Evolutionary conservation across 345 rosid genomes (phyloP).

Genomic region (Citropsis articulata): DNA sequence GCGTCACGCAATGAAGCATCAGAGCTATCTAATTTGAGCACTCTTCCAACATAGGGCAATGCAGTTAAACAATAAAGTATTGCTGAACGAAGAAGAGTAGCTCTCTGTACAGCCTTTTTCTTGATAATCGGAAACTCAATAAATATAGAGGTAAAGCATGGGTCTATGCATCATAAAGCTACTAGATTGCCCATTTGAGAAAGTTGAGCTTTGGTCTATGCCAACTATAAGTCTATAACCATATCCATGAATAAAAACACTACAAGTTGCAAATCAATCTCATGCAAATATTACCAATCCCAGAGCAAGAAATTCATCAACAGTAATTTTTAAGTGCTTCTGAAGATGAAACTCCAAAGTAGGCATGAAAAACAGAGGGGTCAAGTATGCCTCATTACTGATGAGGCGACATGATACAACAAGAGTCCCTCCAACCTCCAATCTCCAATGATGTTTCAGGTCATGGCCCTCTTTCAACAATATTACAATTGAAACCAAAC

Average conservation of each 20-base stretch:
- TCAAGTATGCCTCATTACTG: not conserved
- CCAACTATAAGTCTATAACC: not conserved
- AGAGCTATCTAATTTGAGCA: not conserved
- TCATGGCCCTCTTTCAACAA: not conserved
- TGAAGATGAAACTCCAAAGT: not conserved
- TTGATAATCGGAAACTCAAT: not conserved
- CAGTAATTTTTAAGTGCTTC: no score
- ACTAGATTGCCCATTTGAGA: not conserved
- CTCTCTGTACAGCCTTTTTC: not conserved
- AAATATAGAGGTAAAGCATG: not conserved
- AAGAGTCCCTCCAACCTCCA: not conserved
- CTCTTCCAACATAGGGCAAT: not conserved
- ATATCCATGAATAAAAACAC: not conserved
- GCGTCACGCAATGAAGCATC: not conserved
- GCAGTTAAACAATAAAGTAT: not conserved
- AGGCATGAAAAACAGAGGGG: not conserved
- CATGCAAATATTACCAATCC: not conserved
- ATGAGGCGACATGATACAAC: not conserved
- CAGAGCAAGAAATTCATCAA: not conserved
- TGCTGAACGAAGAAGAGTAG: not conserved
- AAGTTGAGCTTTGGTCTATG: not conserved
- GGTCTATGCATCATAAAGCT: not conserved
- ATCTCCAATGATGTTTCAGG: not conserved
- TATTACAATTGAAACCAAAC: not conserved
- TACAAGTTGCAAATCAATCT: not conserved